Base-by-base conservation (phyloP, 495 filamentous ascomycete genomes). In the Penicillium bovifimosum region DNA sequence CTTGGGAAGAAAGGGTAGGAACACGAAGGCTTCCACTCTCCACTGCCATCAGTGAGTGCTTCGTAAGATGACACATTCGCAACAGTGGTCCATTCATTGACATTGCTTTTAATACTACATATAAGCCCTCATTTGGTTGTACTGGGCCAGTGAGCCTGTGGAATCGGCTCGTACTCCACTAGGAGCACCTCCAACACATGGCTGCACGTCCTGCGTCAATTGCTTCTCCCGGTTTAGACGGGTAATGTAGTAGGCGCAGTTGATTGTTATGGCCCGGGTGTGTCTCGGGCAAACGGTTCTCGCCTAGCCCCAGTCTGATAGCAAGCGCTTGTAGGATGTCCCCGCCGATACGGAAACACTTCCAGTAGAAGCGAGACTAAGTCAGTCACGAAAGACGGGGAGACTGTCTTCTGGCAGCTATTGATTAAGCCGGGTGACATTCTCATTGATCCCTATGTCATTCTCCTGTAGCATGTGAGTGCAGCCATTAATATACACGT, bases 221-320 rank as follows among this genome's bases (percentile, higher is more conserved):
- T 29, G 66, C 70, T 17, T 65, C 58, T 7, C 70, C 74, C 33
- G 79, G 73, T 13, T 86, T 69, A 6, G 80, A 70, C 1, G 84
- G 81, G 52, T 88, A 88, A 56, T 87, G 82, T 9, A 87, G 70
- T 11, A 89, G 59, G 3, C 86, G 76, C 3, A 86, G 67, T 59
- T 88, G 84, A 47, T 82, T 81, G 50, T 81, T 77, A 50, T 79
- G 66, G 2, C 79, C 81, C 9, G 74, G 77, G 52, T 84, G 81
- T 42, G 77, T 76, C 17, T 60, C 61, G 9, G 74, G 48, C 32
- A 86, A 71, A 61, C 80, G 77, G 8, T 76, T 57, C 60, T 81
- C 76, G 1, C 72, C 65, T 10, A 74, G 58, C 7, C 62, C 55
- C 13, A 86, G 61, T 0, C 78, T 80, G 8, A 82, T 49, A 9